Conservation (phyloP, 768 basidiomycete species). For the Amanita brunnescens region DNA sequence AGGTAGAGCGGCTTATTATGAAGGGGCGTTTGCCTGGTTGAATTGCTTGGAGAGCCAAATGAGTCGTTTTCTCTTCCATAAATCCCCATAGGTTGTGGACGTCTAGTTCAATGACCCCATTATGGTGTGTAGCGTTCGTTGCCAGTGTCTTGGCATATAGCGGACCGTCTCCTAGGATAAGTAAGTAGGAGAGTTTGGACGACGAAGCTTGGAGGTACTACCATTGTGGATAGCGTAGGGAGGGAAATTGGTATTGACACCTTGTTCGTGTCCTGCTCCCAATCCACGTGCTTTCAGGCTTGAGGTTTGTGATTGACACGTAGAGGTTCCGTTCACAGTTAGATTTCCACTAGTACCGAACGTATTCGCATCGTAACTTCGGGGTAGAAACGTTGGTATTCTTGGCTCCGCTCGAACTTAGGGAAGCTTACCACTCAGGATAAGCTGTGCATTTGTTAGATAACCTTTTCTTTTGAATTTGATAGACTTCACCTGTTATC, state of each 20-base stretch:
- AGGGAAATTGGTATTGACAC: constrained; percentile 45
- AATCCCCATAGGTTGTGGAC: constrained; percentile 65
- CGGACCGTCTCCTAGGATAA: constrained; percentile 35
- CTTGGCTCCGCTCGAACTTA: background rate
- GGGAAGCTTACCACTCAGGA: constrained; percentile 51
- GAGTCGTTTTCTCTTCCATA: constrained; percentile 63
- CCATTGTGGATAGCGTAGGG: constrained; percentile 71
- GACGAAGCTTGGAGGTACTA: constrained; percentile 17
- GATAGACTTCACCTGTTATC: constrained; percentile 23
- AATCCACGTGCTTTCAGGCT: constrained; percentile 33
- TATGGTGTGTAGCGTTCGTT: constrained; percentile 63
- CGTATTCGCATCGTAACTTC: constrained; percentile 52
- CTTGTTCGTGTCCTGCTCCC: constrained; percentile 39
- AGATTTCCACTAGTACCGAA: constrained; percentile 70
- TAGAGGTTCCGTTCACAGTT: constrained; percentile 57
- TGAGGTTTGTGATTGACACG: constrained; percentile 27
- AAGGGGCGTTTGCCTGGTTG: constrained; percentile 59
- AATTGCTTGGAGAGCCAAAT: constrained; percentile 46
- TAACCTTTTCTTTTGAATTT: constrained; percentile 2
- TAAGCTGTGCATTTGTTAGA: constrained; percentile 33
- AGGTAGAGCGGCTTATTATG: constrained; percentile 61
- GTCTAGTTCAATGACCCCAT: constrained; percentile 56
- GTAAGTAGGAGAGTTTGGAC: background rate
- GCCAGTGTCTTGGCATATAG: constrained; percentile 51
- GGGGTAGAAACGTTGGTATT: background rate